Conservation (phyloP, 179 eudicot genomes). For the Drosera spatulata region DNA sequence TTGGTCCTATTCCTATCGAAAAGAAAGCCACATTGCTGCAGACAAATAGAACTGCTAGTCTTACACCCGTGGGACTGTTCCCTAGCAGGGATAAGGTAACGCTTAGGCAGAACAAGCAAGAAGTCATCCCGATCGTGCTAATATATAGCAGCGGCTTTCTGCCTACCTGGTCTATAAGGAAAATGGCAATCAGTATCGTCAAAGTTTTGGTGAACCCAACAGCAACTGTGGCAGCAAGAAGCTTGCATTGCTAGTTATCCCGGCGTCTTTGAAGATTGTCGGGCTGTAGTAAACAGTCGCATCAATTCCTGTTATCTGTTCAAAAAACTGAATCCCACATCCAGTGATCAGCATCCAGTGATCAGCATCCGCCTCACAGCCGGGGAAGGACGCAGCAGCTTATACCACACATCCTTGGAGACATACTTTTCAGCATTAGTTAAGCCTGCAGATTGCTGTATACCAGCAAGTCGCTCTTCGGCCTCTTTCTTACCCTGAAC, state of each 20-base stretch:
- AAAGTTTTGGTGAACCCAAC: conserved; percentile 74
- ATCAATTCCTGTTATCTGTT: conserved; percentile 80
- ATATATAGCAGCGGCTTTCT: conserved; percentile 74
- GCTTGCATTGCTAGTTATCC: conserved; percentile 37
- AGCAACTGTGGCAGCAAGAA: conserved; percentile 65
- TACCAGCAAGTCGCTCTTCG: conserved; percentile 52
- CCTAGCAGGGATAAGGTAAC: conserved; percentile 40
- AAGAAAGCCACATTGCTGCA: conserved; percentile 88
- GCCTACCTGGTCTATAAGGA: conserved; percentile 60
- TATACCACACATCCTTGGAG: conserved; percentile 49
- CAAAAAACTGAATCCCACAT: conserved; percentile 72
- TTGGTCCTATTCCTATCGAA: conserved; percentile 79
- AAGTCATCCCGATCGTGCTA: conserved; percentile 81
- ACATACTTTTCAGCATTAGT: conserved; percentile 26
- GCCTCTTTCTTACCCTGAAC: conserved; percentile 43
- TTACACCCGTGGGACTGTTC: conserved; percentile 34
- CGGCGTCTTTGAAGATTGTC: conserved; percentile 56
- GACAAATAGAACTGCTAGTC: conserved; percentile 45
- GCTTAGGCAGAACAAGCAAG: conserved; percentile 51
- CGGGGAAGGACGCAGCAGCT: conserved; percentile 52
- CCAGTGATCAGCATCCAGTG: conserved; percentile 71
- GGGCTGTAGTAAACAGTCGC: conserved; percentile 80
- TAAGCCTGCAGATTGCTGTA: conserved; percentile 44
- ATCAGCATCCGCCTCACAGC: conserved; percentile 60
- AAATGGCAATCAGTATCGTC: conserved; percentile 56